phyloP scores from a whole-genome alignment of 2,329 filamentous ascomycete species.

The Leptographium galeiforme region DNA sequence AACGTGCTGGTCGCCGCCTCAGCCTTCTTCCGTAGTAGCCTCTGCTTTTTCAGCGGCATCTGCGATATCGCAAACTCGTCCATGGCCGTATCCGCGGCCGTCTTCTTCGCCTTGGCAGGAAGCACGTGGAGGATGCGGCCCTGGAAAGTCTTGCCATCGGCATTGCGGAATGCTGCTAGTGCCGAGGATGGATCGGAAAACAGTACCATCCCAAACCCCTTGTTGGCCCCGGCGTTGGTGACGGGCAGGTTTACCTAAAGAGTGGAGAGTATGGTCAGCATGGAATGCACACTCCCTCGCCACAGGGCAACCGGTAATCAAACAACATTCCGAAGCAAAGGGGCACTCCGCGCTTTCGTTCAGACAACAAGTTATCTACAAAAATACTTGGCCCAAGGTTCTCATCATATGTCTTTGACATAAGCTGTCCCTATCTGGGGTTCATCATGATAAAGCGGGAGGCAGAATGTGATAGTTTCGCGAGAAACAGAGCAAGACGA shows the following conservation, averaged over 20 bases:
- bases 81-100: slow-evolving; percentile 29
- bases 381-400: slow-evolving; percentile 89
- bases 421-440: slow-evolving; percentile 99
- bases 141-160: slow-evolving; percentile 82
- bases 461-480: neutral
- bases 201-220: slow-evolving; percentile 82
- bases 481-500: neutral
- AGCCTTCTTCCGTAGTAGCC: slow-evolving; percentile 72
- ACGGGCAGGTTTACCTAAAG: slow-evolving; percentile 73
- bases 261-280: slow-evolving; percentile 2
- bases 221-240: slow-evolving; percentile 59
- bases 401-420: slow-evolving; percentile 82
- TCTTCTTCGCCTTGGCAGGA: slow-evolving; percentile 68
- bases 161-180: slow-evolving; percentile 60
- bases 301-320: too few relatives aligned
- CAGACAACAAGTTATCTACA: slow-evolving; percentile 99
- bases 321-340: neutral
- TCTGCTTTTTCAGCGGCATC: slow-evolving; percentile 86
- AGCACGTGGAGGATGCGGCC: slow-evolving; percentile 85
- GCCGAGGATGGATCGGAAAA: slow-evolving; percentile 62
- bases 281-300: neutral
- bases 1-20: slow-evolving; percentile 68
- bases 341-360: slow-evolving; percentile 22
- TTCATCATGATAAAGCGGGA: slow-evolving; percentile 59
- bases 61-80: slow-evolving; percentile 87